Evolutionary conservation across 352 stramenopile genomes (phyloP).

Genomic region (Thraustochytrium striatum): DNA sequence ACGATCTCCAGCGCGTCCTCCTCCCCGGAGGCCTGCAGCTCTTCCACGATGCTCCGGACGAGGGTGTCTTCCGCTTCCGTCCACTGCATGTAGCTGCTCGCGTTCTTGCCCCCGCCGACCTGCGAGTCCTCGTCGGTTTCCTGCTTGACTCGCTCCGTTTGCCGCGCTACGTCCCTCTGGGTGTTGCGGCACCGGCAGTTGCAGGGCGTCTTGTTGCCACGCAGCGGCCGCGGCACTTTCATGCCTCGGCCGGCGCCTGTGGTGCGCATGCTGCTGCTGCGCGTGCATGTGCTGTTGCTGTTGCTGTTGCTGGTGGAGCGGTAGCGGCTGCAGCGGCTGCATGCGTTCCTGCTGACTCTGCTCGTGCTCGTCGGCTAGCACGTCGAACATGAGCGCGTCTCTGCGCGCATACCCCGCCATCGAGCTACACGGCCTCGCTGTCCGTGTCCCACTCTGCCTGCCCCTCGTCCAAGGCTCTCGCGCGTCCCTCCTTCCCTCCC

Average conservation of each 20-base stretch:
- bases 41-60: not conserved
- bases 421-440: too few relatives aligned
- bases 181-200: not conserved
- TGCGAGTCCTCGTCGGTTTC: not conserved
- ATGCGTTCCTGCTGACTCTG: not conserved
- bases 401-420: too few relatives aligned
- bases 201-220: not conserved
- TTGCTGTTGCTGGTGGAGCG: not conserved
- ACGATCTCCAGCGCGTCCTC: not conserved
- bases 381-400: too few relatives aligned
- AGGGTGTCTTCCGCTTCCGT: slow-evolving; percentile 4
- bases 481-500: too few relatives aligned
- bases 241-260: not conserved
- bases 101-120: not conserved
- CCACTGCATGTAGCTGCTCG: not conserved
- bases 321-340: not conserved
- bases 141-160: not conserved
- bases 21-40: not conserved
- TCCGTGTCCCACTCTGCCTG: too few relatives aligned
- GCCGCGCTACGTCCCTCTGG: too few relatives aligned
- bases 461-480: too few relatives aligned
- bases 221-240: not conserved
- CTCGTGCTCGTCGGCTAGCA: not conserved
- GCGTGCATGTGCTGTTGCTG: not conserved
- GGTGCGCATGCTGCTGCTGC: not conserved